Conservation (phyloP, 352 stramenopile genomes). For the Thraustochytrium striatum region DNA sequence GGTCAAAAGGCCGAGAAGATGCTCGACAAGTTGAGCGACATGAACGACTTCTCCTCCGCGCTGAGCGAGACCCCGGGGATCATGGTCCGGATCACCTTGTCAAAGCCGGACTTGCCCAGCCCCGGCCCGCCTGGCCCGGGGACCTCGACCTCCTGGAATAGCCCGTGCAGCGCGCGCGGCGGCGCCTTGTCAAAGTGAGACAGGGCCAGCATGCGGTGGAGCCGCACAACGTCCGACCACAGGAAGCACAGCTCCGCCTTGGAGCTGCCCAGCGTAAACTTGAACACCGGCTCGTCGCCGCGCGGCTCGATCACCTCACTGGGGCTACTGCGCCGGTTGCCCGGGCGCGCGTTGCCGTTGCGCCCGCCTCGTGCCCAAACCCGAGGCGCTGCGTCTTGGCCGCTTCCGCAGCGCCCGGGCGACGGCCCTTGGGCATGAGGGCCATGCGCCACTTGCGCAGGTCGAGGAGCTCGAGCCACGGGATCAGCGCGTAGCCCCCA, state of each 20-base stretch:
- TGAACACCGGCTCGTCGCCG: too few relatives aligned
- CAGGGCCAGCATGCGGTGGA: slow-evolving; percentile 1
- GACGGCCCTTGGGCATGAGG: not conserved
- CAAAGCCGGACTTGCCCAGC: not conserved
- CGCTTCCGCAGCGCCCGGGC: not conserved
- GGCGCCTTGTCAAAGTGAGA: not conserved
- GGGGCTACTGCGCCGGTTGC: too few relatives aligned
- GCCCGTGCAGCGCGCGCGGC: not conserved
- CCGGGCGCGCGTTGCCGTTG: too few relatives aligned
- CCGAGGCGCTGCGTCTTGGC: not conserved
- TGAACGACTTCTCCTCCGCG: not conserved
- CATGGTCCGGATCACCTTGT: slow-evolving; percentile 12
- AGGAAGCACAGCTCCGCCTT: not conserved
- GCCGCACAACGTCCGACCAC: not conserved
- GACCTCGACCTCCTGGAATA: not conserved
- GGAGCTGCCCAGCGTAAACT: too few relatives aligned
- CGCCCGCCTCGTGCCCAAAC: not conserved
- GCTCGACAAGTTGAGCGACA: slow-evolving; percentile 19
- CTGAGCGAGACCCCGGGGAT: not conserved
- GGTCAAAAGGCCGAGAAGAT: slow-evolving; percentile 44
- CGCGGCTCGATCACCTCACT: too few relatives aligned
- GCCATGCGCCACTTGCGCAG: not conserved
- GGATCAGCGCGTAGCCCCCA: not conserved
- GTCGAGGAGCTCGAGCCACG: not conserved
- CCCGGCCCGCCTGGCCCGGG: not conserved